phyloP scores from a whole-genome alignment of 306 rosid genomes.

The Alnus glutinosa region DNA sequence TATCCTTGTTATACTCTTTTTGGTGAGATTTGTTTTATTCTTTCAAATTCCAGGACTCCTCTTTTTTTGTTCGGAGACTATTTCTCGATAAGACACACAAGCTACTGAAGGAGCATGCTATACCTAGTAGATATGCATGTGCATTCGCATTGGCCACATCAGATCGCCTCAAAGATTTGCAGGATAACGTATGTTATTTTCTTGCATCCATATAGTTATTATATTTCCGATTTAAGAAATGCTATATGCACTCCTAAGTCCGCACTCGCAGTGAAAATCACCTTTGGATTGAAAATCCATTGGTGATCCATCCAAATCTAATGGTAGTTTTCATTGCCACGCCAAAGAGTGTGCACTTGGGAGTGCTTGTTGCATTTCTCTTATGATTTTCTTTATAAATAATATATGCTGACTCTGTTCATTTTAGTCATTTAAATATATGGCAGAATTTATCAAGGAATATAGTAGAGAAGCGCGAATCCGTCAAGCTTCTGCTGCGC shows the following conservation, averaged over 20 bases:
- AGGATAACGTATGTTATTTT: constrained; percentile 52
- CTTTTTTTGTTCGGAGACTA: constrained; percentile 53
- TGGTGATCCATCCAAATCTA: too few relatives aligned
- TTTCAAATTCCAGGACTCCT: constrained; percentile 61
- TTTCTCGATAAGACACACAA: constrained; percentile 66
- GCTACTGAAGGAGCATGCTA: constrained; percentile 69
- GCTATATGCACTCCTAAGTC: too few relatives aligned
- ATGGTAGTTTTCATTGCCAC: too few relatives aligned
- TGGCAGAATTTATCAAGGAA: constrained; percentile 80
- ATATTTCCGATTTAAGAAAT: background rate
- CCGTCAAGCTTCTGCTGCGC: constrained; percentile 53
- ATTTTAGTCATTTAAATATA: constrained; percentile 59
- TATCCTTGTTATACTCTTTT: background rate
- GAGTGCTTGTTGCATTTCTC: too few relatives aligned
- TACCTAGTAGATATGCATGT: constrained; percentile 86
- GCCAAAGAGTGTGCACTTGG: too few relatives aligned
- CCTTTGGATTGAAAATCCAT: too few relatives aligned
- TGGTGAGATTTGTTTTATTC: constrained; percentile 24
- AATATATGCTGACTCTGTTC: constrained; percentile 43
- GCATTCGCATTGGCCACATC: constrained; percentile 70
- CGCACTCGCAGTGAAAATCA: too few relatives aligned
- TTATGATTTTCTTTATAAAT: too few relatives aligned
- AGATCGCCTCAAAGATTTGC: constrained; percentile 53
- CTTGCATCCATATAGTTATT: constrained; percentile 5
- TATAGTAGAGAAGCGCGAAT: constrained; percentile 58